A percentile compares a stretch with the other conserved stretches of the same genome.
phyloP scores from a whole-genome alignment of 2,329 filamentous ascomycete species.

The Ceratocystis lukuohia region DNA sequence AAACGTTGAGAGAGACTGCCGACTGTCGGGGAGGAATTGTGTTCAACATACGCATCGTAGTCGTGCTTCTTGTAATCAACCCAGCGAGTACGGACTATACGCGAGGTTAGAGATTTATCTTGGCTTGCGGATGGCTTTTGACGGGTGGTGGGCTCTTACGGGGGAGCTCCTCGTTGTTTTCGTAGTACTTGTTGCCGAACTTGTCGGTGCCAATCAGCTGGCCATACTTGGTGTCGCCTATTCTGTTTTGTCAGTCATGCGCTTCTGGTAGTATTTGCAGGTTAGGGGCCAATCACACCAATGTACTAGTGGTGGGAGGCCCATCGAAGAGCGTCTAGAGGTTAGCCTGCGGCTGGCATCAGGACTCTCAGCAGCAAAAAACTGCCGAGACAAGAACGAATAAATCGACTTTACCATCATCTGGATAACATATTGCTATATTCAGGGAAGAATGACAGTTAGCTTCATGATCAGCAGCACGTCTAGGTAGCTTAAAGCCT shows the following conservation, averaged over 20 bases:
- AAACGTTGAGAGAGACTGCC: too few relatives aligned
- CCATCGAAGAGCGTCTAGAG: background rate
- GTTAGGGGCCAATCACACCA: constrained; percentile 29
- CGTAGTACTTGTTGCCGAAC: constrained; percentile 95
- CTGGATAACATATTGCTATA: constrained; percentile 78
- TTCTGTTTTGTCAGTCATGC: background rate
- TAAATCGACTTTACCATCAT: constrained; percentile 53
- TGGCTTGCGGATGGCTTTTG: background rate
- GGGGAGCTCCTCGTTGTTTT: constrained; percentile 89
- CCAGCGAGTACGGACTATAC: constrained; percentile 81
- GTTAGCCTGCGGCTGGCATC: background rate
- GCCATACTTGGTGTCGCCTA: constrained; percentile 93
- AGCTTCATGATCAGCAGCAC: background rate
- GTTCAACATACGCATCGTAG: constrained; percentile 43
- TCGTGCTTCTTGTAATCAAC: constrained; percentile 90
- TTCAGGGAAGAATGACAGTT: background rate
- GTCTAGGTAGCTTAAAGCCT: constrained; percentile 18
- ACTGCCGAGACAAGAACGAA: background rate
- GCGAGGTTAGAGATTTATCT: background rate
- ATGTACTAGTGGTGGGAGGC: constrained; percentile 37
- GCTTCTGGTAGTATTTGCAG: background rate
- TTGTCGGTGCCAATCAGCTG: constrained; percentile 71
- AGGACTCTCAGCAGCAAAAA: too few relatives aligned
- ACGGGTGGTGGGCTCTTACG: constrained; percentile 39
- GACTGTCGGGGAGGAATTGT: background rate